These are phyloP conservation scores for Ganoderma lucidum DNA, from an alignment of 1,284 basidiomycete genomes.

Conservation along the genomic window DNA sequence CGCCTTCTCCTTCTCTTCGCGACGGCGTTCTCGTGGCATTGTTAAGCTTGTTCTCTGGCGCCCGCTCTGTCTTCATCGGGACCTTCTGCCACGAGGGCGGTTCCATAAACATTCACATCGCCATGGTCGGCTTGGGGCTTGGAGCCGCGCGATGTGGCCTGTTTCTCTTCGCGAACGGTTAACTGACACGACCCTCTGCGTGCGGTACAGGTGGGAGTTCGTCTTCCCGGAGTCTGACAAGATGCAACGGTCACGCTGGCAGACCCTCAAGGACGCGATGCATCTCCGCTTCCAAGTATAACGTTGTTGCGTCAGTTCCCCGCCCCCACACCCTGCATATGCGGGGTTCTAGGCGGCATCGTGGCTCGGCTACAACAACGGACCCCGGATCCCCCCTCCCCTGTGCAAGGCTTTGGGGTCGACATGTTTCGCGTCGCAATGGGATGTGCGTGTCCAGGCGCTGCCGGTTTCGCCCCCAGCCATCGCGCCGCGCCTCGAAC, in stretches of 20 bases:
- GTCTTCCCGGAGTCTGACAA: slow-evolving; percentile 40
- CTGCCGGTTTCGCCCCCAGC: background rate
- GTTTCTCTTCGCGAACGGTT: background rate
- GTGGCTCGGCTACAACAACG: background rate
- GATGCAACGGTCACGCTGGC: slow-evolving; percentile 39
- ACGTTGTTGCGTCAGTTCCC: background rate
- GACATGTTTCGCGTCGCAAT: background rate
- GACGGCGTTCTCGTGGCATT: background rate
- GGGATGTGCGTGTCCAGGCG: background rate
- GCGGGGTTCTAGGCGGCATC: slow-evolving; percentile 5
- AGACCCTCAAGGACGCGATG: slow-evolving; percentile 42
- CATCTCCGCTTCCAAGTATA: slow-evolving; percentile 35
- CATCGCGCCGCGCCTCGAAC: background rate
- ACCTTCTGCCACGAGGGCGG: background rate
- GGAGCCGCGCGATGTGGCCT: background rate
- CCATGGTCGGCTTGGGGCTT: background rate
- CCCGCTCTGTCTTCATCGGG: background rate
- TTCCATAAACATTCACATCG: background rate
- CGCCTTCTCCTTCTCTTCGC: background rate
- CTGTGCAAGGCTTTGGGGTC: background rate
- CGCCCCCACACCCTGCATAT: background rate
- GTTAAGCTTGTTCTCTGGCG: background rate
- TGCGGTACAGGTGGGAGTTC: slow-evolving; percentile 41
- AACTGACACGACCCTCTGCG: slow-evolving; percentile 18
- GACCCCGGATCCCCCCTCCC: background rate